A percentile compares a stretch with the other conserved stretches of the same genome.
These are phyloP conservation scores for Guadua angustifolia DNA, from an alignment of 176 grass and related monocot genomes.

Conservation along the genomic window DNA sequence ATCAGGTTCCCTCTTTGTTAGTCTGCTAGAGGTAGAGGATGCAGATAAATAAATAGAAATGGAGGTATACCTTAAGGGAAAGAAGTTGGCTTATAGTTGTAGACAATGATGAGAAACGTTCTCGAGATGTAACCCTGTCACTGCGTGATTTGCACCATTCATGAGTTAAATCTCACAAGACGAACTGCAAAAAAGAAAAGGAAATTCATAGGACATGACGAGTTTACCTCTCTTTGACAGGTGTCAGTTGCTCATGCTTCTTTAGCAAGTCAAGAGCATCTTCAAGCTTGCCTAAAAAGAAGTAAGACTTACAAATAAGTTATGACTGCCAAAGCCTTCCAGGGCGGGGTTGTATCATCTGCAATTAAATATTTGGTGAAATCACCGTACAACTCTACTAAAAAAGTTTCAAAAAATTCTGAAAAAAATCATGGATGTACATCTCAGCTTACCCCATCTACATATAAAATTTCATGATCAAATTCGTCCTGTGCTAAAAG, in stretches of 20 bases:
- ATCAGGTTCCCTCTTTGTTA: neutral
- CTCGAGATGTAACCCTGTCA: constrained; percentile 38
- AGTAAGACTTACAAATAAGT: constrained; percentile 80
- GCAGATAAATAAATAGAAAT: constrained; percentile 34
- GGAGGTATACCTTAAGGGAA: constrained; percentile 77
- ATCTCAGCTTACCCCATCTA: no score
- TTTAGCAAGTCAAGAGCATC: constrained; percentile 81
- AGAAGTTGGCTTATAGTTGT: constrained; percentile 64
- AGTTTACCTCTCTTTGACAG: constrained; percentile 58
- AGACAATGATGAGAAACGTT: constrained; percentile 61
- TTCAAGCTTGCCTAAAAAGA: constrained; percentile 87
- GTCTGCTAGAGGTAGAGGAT: constrained; percentile 20
- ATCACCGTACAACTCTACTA: no score
- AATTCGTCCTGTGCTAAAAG: no score
- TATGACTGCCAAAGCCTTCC: constrained; percentile 63
- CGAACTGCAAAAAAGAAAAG: neutral
- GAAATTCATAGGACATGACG: constrained; percentile 15
- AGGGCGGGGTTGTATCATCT: no score
- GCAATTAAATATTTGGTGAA: no score
- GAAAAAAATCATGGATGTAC: no score
- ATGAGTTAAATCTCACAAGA: constrained; percentile 51
- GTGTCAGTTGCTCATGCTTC: constrained; percentile 64
- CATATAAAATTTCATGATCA: no score
- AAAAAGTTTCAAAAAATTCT: no score
- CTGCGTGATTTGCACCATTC: constrained; percentile 50